Evolutionary conservation across 2,329 filamentous ascomycete genomes (phyloP).

Genomic region (Apiospora kogelbergensis): DNA sequence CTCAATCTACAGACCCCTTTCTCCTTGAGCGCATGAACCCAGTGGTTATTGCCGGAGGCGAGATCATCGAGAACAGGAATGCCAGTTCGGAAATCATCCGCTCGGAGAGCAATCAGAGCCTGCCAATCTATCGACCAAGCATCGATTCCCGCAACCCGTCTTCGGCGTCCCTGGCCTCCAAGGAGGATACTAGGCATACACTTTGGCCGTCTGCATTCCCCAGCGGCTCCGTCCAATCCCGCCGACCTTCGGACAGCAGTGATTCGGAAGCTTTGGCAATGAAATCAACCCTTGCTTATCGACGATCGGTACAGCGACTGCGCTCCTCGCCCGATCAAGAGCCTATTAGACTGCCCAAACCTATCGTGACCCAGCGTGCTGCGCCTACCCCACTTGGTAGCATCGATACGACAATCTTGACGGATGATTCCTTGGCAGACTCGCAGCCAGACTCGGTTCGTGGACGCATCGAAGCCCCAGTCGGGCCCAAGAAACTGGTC

Average conservation of each 20-base stretch:
- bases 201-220: constrained; percentile 57
- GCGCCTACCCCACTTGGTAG: constrained; percentile 54
- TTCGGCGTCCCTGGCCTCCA: constrained; percentile 39
- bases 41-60: constrained; percentile 65
- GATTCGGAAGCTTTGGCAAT: constrained; percentile 50
- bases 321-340: constrained; percentile 42
- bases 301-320: constrained; percentile 55
- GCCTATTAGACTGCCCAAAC: constrained; percentile 50
- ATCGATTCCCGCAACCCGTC: constrained; percentile 44
- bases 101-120: constrained; percentile 51
- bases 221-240: constrained; percentile 32
- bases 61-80: constrained; percentile 61
- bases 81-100: constrained; percentile 46
- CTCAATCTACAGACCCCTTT: constrained; percentile 52
- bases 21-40: constrained; percentile 63
- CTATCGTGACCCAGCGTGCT: constrained; percentile 47
- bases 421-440: constrained; percentile 54
- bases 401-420: constrained; percentile 56
- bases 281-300: constrained; percentile 53
- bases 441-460: constrained; percentile 36
- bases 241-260: constrained; percentile 56
- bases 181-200: constrained; percentile 41
- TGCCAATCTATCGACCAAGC: constrained; percentile 40
- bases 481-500: constrained; percentile 52
- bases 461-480: constrained; percentile 28